Conservation (phyloP, 2,329 filamentous ascomycete genomes). For the Microsporum canis region DNA sequence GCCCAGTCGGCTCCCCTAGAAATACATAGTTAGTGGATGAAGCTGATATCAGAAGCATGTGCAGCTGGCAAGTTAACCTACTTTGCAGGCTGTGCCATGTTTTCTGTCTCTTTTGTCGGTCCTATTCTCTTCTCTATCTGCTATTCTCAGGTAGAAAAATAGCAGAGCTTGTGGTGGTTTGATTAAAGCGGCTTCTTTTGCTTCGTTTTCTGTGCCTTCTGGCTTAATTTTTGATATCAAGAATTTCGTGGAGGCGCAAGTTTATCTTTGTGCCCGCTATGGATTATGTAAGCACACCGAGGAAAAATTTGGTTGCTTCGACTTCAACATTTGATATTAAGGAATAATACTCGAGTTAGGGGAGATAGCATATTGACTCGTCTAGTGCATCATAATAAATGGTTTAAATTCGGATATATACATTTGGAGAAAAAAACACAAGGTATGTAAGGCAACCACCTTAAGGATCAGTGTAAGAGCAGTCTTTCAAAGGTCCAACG, state of each 20-base stretch:
- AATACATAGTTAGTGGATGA: neutral
- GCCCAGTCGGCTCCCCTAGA: slow-evolving; percentile 61
- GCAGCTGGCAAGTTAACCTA: neutral
- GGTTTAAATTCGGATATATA: neutral
- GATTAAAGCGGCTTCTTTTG: neutral
- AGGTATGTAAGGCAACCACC: neutral
- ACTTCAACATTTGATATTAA: neutral
- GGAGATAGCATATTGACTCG: too few species aligned
- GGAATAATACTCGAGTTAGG: neutral
- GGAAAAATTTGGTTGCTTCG: neutral
- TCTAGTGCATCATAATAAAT: neutral
- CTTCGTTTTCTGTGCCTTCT: neutral
- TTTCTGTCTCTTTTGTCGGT: neutral
- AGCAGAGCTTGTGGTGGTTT: neutral
- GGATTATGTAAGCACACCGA: neutral
- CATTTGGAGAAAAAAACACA: neutral
- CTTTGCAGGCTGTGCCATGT: slow-evolving; percentile 5
- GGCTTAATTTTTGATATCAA: slow-evolving; percentile 1
- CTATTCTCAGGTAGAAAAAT: neutral
- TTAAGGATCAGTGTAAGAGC: neutral
- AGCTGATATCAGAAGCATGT: neutral
- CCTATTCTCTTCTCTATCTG: neutral
- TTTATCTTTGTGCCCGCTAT: slow-evolving; percentile 3
- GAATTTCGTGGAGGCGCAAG: neutral
- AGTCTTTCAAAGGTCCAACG: neutral